Base-by-base conservation (phyloP, 176 grass and related monocot genomes). In the Carex kokanica region DNA sequence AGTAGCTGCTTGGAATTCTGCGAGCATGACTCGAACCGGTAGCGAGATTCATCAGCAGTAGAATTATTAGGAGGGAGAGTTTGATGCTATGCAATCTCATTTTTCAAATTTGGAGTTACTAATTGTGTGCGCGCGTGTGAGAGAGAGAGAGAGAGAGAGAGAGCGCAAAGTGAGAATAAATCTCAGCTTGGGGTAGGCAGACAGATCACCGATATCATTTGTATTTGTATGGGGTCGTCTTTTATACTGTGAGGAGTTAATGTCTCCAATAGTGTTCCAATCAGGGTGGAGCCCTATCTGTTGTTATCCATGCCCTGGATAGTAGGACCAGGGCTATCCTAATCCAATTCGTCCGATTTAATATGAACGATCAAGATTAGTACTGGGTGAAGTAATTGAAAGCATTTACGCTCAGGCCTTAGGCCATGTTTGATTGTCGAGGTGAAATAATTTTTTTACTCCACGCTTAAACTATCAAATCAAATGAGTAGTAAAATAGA, bases 31-130 rank as follows among this genome's bases (percentile, higher is more conserved):
- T 52, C 17, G 74, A 58, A 60, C 55, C 10, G 6, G 21, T 55
- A 32, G 25, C 16, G 5, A 78, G 58, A 20, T 68, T 53, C 20
- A 82, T 54, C 34, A 74, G 52, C 5, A 88, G 55, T 34, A 89
- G 60, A 47, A 89, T 43, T 56, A 72, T 18, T 8, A 89, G 49
- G 27, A 89, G 45, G 23, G 17, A 83, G 75, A 80, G 60, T 17
- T 68, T 21, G 54, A 5, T 64, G 36, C 13, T 45, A 20, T 62
- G 29, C 29, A 80, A 36, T 61, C 55, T 54, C 80, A 82, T 82
- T 21, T 29, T 67, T 82, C 32, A 64, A 62, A 27, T 64, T 59
- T 67, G 16, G 60, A 82, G 43, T 14, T 32, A 34, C 2, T 5
- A 75, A 13, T 21, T 78, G 23, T 75, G 5, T 77, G 21, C 17